phyloP scores from a whole-genome alignment of 73 alveolate species.

The Stentor coeruleus region DNA sequence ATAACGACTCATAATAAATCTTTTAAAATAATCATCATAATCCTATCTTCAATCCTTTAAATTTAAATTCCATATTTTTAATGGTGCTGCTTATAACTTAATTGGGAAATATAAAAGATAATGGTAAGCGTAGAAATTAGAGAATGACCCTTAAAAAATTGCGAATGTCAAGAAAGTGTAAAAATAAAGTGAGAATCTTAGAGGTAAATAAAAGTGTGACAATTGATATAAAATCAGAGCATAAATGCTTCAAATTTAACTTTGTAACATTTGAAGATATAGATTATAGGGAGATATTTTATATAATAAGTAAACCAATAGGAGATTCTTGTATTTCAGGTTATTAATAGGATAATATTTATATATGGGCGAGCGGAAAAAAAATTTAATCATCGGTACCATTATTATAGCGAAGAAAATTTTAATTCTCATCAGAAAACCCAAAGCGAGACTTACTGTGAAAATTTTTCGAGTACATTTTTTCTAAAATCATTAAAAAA shows the following conservation, averaged over 20 bases:
- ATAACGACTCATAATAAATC: not conserved
- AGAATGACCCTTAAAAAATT: conserved; percentile 92
- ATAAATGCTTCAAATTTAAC: conserved; percentile 55
- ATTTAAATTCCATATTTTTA: not conserved
- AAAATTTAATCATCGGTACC: conserved; percentile 87
- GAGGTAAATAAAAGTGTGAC: conserved; percentile 15
- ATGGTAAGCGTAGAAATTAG: conserved; percentile 93
- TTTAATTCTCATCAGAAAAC: not conserved
- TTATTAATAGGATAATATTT: conserved; percentile 89
- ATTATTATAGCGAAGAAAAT: not conserved
- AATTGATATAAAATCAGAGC: conserved; percentile 40
- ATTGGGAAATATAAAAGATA: conserved; percentile 13
- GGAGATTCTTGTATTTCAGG: conserved; percentile 82
- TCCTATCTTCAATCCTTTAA: too few species aligned
- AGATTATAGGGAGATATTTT: conserved; percentile 67
- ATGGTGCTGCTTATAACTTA: not conserved
- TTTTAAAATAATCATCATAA: not conserved
- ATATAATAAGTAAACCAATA: conserved; percentile 64
- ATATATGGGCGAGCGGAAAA: conserved; percentile 99
- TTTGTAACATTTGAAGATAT: conserved; percentile 69
- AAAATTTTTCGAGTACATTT: conserved; percentile 61
- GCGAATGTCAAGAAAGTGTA: conserved; percentile 59
- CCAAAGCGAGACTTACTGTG: conserved; percentile 71
- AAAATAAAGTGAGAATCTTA: not conserved
- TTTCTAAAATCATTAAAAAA: conserved; percentile 40